These are phyloP conservation scores for Pseudopyrenochaeta lycopersici DNA, from an alignment of 2,329 filamentous ascomycete genomes.

Conservation along the genomic window DNA sequence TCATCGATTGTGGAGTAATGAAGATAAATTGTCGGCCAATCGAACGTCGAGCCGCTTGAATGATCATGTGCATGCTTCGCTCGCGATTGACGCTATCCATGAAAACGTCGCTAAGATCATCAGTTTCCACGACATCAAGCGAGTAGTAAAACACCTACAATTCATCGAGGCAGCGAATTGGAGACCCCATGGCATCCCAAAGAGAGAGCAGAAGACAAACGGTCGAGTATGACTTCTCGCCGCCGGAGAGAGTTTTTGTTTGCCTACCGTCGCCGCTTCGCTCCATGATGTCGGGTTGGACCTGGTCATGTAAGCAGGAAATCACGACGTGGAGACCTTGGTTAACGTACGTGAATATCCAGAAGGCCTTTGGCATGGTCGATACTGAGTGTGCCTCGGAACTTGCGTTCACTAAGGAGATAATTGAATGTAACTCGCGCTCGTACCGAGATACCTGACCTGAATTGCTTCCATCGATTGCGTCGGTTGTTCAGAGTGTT, in stretches of 20 bases:
- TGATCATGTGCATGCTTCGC: slow-evolving; percentile 93
- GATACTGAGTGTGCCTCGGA: slow-evolving; percentile 81
- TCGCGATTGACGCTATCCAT: slow-evolving; percentile 98
- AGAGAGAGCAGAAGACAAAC: slow-evolving; percentile 92
- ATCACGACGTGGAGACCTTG: neutral
- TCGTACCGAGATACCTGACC: slow-evolving; percentile 83
- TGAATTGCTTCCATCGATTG: slow-evolving; percentile 81
- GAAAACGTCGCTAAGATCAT: slow-evolving; percentile 77
- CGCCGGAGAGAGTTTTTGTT: slow-evolving; percentile 92
- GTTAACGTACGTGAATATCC: slow-evolving; percentile 72
- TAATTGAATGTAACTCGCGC: slow-evolving; percentile 88
- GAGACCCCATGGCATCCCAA: slow-evolving; percentile 98
- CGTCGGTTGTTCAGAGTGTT: slow-evolving; percentile 74
- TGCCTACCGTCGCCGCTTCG: slow-evolving; percentile 76
- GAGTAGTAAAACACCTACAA: slow-evolving; percentile 64
- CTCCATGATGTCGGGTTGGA: slow-evolving; percentile 74
- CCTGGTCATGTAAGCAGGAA: slow-evolving; percentile 44
- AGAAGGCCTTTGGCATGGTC: slow-evolving; percentile 79
- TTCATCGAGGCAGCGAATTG: slow-evolving; percentile 93
- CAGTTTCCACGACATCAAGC: slow-evolving; percentile 18
- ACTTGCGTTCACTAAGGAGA: slow-evolving; percentile 87
- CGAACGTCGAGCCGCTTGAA: slow-evolving; percentile 82
- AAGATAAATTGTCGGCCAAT: slow-evolving; percentile 95
- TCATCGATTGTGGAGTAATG: slow-evolving; percentile 91
- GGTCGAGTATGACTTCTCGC: slow-evolving; percentile 97